A percentile compares a stretch with the other conserved stretches of the same genome.
Evolutionary conservation across 1,284 basidiomycete genomes (phyloP).

Genomic region (Coniferiporia weirii): DNA sequence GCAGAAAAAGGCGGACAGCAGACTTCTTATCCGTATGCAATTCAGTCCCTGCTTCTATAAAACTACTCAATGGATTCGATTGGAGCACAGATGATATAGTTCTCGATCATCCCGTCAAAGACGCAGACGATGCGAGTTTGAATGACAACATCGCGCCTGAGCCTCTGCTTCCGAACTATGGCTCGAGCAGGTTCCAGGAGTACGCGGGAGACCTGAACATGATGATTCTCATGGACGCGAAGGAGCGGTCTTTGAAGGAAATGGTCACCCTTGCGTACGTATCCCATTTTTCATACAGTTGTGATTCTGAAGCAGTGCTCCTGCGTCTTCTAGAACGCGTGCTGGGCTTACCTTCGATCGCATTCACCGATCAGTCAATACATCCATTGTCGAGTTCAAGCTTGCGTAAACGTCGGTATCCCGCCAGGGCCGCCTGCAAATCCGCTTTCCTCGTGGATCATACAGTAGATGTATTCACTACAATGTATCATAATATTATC

Average conservation of each 20-base stretch:
- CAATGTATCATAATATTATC: no score
- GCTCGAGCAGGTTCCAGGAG: slow-evolving; percentile 28
- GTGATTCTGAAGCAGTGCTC: not conserved
- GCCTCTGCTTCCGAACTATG: slow-evolving; percentile 35
- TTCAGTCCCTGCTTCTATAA: not conserved
- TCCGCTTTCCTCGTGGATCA: not conserved
- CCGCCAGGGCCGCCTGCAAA: not conserved
- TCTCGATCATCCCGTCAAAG: slow-evolving; percentile 23
- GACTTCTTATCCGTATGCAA: slow-evolving; percentile 24
- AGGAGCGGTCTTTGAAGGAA: slow-evolving; percentile 28
- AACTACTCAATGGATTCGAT: not conserved
- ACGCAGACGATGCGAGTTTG: slow-evolving; percentile 20
- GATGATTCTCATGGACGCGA: slow-evolving; percentile 30
- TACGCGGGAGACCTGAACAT: slow-evolving; percentile 33
- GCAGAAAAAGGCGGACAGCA: slow-evolving; percentile 17
- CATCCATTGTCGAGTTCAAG: not conserved
- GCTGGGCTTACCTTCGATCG: not conserved
- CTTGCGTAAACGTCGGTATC: not conserved
- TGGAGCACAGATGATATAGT: slow-evolving; percentile 1
- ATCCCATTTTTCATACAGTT: not conserved
- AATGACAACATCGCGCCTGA: slow-evolving; percentile 27
- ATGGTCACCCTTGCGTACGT: slow-evolving; percentile 18
- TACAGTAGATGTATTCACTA: not conserved
- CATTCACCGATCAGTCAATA: not conserved
- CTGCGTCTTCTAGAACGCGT: not conserved